phyloP scores from a whole-genome alignment of 2,329 filamentous ascomycete species.

The Stemphylium lycopersici region DNA sequence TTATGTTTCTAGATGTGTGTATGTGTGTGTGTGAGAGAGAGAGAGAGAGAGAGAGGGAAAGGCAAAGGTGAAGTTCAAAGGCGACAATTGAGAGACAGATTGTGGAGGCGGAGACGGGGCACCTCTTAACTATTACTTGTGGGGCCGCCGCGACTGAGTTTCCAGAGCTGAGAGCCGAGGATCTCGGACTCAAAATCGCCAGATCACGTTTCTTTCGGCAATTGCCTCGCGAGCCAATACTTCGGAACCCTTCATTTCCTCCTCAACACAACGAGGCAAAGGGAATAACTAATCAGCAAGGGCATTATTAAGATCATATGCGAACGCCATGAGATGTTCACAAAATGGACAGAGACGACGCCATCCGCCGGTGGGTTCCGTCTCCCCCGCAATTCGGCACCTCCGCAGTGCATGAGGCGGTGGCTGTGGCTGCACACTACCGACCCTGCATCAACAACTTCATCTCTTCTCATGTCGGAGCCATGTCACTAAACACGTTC shows the following conservation, averaged over 20 bases:
- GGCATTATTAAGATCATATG: too few relatives aligned
- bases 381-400: conserved; percentile 9
- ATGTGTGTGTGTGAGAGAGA: too few relatives aligned
- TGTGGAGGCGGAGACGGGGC: conserved; percentile 21
- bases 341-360: too few relatives aligned
- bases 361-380: not conserved
- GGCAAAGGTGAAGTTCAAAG: not conserved
- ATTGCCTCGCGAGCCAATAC: not conserved
- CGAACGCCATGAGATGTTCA: too few relatives aligned
- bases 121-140: conserved; percentile 22
- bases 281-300: too few relatives aligned
- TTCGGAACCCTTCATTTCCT: not conserved
- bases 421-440: not conserved
- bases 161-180: conserved; percentile 17
- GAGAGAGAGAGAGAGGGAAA: too few relatives aligned
- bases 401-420: not conserved
- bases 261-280: not conserved
- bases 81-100: conserved; percentile 6
- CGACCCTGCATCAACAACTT: too few relatives aligned
- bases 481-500: too few relatives aligned
- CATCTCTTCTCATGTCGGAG: too few relatives aligned
- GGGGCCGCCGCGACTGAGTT: conserved; percentile 14
- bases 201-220: conserved; percentile 15
- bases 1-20: too few relatives aligned
- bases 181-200: conserved; percentile 14